Evolutionary conservation across 1,139 yeast genomes (phyloP), one percentile per base, ranked within the genome.

Genomic region (Candida mesenterica): DNA sequence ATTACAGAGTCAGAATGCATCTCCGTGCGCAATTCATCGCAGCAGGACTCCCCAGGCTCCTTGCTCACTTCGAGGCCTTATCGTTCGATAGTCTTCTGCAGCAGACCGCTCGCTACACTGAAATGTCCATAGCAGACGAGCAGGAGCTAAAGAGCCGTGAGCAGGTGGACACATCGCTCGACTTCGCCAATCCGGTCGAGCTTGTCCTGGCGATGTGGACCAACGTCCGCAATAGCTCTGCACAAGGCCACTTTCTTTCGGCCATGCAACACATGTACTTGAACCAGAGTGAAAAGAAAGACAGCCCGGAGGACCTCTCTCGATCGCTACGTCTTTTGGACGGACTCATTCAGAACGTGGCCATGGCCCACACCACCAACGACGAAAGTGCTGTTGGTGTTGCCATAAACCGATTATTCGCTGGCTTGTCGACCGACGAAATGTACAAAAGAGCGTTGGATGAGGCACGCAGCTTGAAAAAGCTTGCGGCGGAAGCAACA

Each of bases 341-440:
- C 61, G 90, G 90, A 1, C 72, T 92, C 44, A 75, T 89, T 17
- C 84, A 92, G 20, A 87, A 87, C 52, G 80, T 92, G 6, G 79
- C 92, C 3, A 72, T 81, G 74, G 68, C 61, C 3, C 81, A 84
- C 15, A 59, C 72, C 3, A 64, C 80, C 1, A 84, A 83, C 46
- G 82, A 82, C 43, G 87, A 83, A 28, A 74, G 90, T 6, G 86
- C 89, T 4, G 74, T 89, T 50, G 88, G 86, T 34, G 79, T 88
- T 46, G 90, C 96, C 1, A 85, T 92, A 27, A 94, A 88, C 52
- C 71, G 83, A 43, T 69, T 92, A 37, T 73, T 79, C 42, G 79
- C 88, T 36, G 75, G 89, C n/a, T 73, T 90, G 58, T 82, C 82
- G 48, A 87, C 96, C 0, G 98, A 92, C 59, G 96, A 89, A 42